Percentiles rank a stretch among this genome's conserved stretches.
Conservation (phyloP, 2,329 filamentous ascomycete genomes). For the Fusarium pilosicola region DNA sequence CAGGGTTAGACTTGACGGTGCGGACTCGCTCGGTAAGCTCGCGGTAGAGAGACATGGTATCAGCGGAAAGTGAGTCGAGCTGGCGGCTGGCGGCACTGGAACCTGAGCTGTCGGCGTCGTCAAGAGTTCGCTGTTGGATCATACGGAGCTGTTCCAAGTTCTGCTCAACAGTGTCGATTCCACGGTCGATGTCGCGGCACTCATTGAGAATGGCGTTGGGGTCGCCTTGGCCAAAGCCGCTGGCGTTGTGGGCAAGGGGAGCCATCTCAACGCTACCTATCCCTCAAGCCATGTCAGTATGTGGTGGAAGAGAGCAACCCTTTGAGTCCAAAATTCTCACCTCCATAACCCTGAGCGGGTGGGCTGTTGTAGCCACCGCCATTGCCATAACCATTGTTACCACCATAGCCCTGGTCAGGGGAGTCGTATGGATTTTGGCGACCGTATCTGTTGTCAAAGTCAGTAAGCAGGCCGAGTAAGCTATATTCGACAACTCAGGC, state of each 20-base stretch:
- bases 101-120: slow-evolving; percentile 76
- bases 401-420: slow-evolving; percentile 51
- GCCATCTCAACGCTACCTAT: slow-evolving; percentile 75
- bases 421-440: slow-evolving; percentile 69
- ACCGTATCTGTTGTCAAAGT: slow-evolving; percentile 61
- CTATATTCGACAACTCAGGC: slow-evolving; percentile 7
- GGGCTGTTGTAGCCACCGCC: slow-evolving; percentile 40
- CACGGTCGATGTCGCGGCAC: slow-evolving; percentile 81
- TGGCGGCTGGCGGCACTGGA: slow-evolving; percentile 73
- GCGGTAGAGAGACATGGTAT: slow-evolving; percentile 87
- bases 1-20: slow-evolving; percentile 82
- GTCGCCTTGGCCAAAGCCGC: slow-evolving; percentile 62
- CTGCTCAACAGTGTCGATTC: slow-evolving; percentile 77
- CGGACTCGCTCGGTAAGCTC: slow-evolving; percentile 82
- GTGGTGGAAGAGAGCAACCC: neutral
- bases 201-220: slow-evolving; percentile 86
- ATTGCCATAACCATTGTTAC: slow-evolving; percentile 36
- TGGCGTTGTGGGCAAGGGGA: slow-evolving; percentile 65
- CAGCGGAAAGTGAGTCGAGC: slow-evolving; percentile 77
- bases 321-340: slow-evolving; percentile 34
- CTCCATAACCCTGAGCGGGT: slow-evolving; percentile 33
- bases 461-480: slow-evolving; percentile 40
- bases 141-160: slow-evolving; percentile 77
- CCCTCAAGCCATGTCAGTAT: slow-evolving; percentile 46
- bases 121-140: slow-evolving; percentile 76